These are phyloP conservation scores for Meripilus lineatus DNA, from an alignment of 1,284 basidiomycete genomes.

Conservation along the genomic window DNA sequence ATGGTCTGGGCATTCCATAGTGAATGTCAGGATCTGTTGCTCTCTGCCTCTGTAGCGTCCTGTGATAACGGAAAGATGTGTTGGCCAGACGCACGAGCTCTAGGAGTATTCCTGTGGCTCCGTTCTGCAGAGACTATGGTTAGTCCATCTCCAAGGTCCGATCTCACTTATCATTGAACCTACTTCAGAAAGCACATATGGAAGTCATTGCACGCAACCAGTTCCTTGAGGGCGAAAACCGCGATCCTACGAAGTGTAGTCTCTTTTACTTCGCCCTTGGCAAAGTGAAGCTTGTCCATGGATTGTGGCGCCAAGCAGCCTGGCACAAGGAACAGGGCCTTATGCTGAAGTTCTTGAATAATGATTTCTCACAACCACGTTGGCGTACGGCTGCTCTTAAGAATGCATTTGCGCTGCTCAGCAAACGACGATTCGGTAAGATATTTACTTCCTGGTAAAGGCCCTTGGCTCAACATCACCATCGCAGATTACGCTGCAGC, in stretches of 20 bases:
- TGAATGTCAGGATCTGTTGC: constrained; percentile 82
- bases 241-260: constrained; percentile 88
- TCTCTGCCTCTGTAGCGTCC: constrained; percentile 66
- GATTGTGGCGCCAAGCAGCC: constrained; percentile 92
- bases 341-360: constrained; percentile 91
- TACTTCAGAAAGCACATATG: constrained; percentile 65
- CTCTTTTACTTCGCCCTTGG: constrained; percentile 94
- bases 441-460: constrained; percentile 6
- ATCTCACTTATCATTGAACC: constrained; percentile 1
- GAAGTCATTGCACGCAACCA: constrained; percentile 92
- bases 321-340: constrained; percentile 89
- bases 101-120: constrained; percentile 90
- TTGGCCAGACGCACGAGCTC: constrained; percentile 82
- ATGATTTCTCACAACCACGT: constrained; percentile 82
- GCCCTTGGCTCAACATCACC: constrained; percentile 9
- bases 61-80: constrained; percentile 75
- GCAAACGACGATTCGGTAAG: constrained; percentile 89
- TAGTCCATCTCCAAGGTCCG: constrained; percentile 21
- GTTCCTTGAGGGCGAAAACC: constrained; percentile 80
- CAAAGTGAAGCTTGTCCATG: constrained; percentile 88
- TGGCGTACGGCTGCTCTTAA: constrained; percentile 95
- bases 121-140: constrained; percentile 75
- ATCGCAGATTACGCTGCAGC: constrained; percentile 88
- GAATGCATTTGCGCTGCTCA: constrained; percentile 92
- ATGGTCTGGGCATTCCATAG: constrained; percentile 96